Evolutionary conservation across 768 basidiomycete species (phyloP).

Genomic region (Tylopilus subfusipes): DNA sequence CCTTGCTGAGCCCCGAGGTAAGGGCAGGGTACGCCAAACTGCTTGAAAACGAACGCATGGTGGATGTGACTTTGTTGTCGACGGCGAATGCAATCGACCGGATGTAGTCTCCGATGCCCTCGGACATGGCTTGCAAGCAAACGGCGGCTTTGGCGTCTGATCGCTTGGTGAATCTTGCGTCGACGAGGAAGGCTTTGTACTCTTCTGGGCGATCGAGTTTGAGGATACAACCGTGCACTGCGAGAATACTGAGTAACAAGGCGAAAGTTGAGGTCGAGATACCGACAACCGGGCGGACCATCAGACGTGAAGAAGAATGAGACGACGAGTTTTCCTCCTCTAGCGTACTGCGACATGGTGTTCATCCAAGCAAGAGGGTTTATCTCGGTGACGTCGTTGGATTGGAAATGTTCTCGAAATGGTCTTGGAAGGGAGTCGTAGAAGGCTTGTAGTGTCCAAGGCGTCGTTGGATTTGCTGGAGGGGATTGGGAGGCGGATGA

Average conservation of each 20-base stretch:
- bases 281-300: slow-evolving; percentile 43
- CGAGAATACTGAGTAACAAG: slow-evolving; percentile 3
- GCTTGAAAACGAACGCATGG: slow-evolving; percentile 43
- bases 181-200: slow-evolving; percentile 57
- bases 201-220: slow-evolving; percentile 52
- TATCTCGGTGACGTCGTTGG: slow-evolving; percentile 46
- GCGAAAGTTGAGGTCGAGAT: background rate
- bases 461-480: slow-evolving; percentile 10
- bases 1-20: slow-evolving; percentile 42
- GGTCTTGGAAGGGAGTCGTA: slow-evolving; percentile 66
- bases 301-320: slow-evolving; percentile 46
- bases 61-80: slow-evolving; percentile 45
- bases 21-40: slow-evolving; percentile 46
- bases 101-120: slow-evolving; percentile 56
- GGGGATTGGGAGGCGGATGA: slow-evolving; percentile 4
- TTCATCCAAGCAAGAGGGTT: slow-evolving; percentile 57
- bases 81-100: slow-evolving; percentile 40
- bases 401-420: slow-evolving; percentile 51
- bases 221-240: slow-evolving; percentile 63
- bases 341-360: slow-evolving; percentile 45
- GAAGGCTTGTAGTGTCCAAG: slow-evolving; percentile 50
- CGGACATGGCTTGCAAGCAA: slow-evolving; percentile 60
- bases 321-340: slow-evolving; percentile 44
- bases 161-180: slow-evolving; percentile 57
- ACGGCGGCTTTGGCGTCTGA: slow-evolving; percentile 69